phyloP scores from a whole-genome alignment of 2,329 filamentous ascomycete species.

The Magnaporthiopsis incrustans region DNA sequence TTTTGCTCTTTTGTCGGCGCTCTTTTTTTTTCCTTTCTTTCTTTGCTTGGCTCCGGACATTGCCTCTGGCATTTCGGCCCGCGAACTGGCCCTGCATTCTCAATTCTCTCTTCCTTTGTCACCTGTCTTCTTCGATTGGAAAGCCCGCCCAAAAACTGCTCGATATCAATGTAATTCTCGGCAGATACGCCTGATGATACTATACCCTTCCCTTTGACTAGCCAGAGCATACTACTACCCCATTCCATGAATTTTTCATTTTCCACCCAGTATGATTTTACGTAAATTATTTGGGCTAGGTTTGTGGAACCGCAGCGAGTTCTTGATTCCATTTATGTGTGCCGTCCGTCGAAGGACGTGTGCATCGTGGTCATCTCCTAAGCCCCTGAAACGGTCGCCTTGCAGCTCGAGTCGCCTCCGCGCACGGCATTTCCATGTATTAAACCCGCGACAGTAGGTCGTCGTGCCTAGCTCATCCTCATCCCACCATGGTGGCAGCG shows the following conservation, averaged over 20 bases:
- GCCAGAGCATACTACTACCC: background rate
- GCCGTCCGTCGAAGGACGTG: background rate
- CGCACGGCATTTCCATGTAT: background rate
- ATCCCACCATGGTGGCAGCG: background rate
- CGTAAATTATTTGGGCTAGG: background rate
- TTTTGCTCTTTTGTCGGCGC: slow-evolving; percentile 10
- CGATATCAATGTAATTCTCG: slow-evolving; percentile 2
- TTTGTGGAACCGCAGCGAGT: background rate
- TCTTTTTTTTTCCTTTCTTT: slow-evolving; percentile 7
- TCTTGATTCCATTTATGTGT: background rate
- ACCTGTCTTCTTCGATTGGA: background rate
- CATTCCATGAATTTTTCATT: background rate
- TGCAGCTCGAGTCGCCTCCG: background rate
- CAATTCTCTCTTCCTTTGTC: background rate
- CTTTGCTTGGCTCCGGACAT: background rate
- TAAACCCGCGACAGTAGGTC: background rate
- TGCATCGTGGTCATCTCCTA: background rate
- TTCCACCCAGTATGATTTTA: background rate
- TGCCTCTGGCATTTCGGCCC: no score
- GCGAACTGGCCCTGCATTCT: background rate
- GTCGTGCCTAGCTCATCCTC: background rate
- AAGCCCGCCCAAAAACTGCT: background rate
- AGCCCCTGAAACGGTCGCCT: background rate
- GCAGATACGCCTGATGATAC: slow-evolving; percentile 1
- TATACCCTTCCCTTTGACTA: background rate